Conservation (phyloP, 345 rosid species). For the Populus deltoides region DNA sequence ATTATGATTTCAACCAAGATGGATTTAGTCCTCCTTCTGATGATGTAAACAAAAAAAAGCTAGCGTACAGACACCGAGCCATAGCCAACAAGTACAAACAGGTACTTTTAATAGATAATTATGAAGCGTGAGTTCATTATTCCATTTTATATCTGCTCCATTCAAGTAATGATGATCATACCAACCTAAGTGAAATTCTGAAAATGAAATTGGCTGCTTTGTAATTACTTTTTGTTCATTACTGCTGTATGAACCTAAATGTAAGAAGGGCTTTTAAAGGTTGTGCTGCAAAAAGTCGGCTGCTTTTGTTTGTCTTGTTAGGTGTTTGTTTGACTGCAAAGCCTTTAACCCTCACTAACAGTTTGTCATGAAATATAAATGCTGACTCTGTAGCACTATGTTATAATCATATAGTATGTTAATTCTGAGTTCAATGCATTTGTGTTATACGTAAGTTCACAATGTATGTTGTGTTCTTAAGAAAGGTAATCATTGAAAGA, state of each 20-base stretch:
- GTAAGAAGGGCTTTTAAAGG: background rate
- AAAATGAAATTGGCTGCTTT: background rate
- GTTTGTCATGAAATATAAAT: background rate
- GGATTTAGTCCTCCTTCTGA: constrained; percentile 53
- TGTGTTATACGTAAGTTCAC: background rate
- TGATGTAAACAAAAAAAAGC: constrained; percentile 60
- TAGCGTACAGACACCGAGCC: constrained; percentile 70
- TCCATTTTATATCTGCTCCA: background rate
- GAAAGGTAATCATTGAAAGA: too few relatives aligned
- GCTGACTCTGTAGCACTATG: background rate
- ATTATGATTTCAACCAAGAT: constrained; percentile 61
- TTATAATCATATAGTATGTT: too few relatives aligned
- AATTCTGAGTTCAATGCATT: background rate
- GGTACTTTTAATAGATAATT: constrained; percentile 35
- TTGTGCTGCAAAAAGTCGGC: background rate
- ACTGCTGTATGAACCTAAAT: background rate
- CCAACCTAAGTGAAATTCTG: background rate
- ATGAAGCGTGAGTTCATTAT: background rate
- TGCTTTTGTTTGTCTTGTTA: background rate
- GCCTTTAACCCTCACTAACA: background rate
- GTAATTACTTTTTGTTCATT: background rate
- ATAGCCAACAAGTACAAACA: constrained; percentile 52
- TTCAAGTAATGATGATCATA: background rate
- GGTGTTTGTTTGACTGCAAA: background rate
- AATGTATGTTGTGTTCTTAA: too few relatives aligned